Evolutionary conservation across 2,329 filamentous ascomycete genomes (phyloP), one percentile per base, ranked within the genome.

Genomic region (Lachnellula hyalina): DNA sequence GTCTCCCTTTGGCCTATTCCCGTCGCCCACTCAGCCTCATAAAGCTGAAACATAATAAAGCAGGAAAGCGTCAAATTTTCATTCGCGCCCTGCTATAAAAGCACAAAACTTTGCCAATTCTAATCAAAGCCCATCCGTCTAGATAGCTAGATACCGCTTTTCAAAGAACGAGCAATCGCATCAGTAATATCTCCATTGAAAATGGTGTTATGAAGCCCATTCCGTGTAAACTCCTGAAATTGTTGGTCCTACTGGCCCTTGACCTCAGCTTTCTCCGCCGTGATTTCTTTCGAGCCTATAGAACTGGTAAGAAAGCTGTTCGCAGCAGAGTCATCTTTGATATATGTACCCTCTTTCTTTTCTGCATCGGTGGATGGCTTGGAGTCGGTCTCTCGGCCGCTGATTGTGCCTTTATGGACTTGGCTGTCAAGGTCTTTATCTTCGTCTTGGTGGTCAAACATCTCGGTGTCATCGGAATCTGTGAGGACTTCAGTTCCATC

Each of bases 401-500:
- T 54, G 19, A 53, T 40, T 46, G 78, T 71, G 56, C 76, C 77
- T 75, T 89, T 92, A 69, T 83, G 82, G 58, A 94, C 88, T 75
- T 96, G 90, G 71, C 87, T 92, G 62, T 83, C 86, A 61, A 92
- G 79, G 69, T 96, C 91, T 71, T 90, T 89, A 68, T 95, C 89
- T 65, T 85, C 82, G 68, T 95, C 90, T 70, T 90, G 81, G 68
- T 91, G 86, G 72, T 96, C 90, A 74, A 96, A 96, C 86, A 96
- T 93, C 67, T 96, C 91, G 61, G 88, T 85, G 69, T 96, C 91
- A 73, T 91, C 86, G 70, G 88, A 88, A 73, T 94, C 90, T 64
- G 90, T 90, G 68, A 92, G 79, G 71, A 96, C 84, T 77, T 96
- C 92, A 68, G 90, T 96, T 67, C 93, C 94, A 77, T 97, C 92